Percentiles rank a stretch among this genome's conserved stretches.
These are phyloP conservation scores for Tuber magnatum DNA, from an alignment of 495 filamentous ascomycete species.

Conservation along the genomic window DNA sequence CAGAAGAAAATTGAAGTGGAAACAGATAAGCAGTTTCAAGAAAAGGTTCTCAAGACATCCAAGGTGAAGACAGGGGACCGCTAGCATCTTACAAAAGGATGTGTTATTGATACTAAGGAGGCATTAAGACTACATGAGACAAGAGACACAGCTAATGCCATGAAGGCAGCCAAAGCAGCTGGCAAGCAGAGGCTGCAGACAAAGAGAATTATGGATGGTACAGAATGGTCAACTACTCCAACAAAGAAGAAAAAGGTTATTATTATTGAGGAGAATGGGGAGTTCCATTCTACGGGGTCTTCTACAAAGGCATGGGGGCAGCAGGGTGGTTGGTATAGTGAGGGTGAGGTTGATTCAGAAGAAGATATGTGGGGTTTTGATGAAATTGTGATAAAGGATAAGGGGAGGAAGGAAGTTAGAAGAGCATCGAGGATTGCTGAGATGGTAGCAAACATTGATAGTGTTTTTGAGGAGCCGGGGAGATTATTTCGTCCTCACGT, in stretches of 20 bases:
- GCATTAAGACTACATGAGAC: constrained; percentile 6
- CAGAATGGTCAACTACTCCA: neutral
- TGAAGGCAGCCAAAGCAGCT: constrained; percentile 5
- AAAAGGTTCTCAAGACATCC: too few species aligned
- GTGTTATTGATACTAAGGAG: constrained; percentile 20
- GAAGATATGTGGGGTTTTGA: neutral
- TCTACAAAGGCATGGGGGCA: neutral
- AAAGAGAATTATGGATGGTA: constrained; percentile 7
- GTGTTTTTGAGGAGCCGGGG: too few species aligned
- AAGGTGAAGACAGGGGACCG: constrained; percentile 8
- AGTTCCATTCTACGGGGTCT: too few species aligned
- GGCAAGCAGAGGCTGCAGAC: neutral
- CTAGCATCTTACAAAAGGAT: constrained; percentile 15
- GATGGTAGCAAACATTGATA: neutral
- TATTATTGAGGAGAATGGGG: neutral
- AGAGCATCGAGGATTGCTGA: neutral
- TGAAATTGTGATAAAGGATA: constrained; percentile 15
- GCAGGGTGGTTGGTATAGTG: constrained; percentile 12
- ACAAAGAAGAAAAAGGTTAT: constrained; percentile 6
- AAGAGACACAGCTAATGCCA: constrained; percentile 13
- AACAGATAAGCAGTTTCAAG: too few species aligned
- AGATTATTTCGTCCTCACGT: too few species aligned
- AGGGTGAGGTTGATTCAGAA: neutral
- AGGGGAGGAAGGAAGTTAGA: constrained; percentile 2
- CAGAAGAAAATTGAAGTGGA: neutral